Base-by-base conservation (phyloP, 116 monocot genomes). In the Thalassia testudinum region DNA sequence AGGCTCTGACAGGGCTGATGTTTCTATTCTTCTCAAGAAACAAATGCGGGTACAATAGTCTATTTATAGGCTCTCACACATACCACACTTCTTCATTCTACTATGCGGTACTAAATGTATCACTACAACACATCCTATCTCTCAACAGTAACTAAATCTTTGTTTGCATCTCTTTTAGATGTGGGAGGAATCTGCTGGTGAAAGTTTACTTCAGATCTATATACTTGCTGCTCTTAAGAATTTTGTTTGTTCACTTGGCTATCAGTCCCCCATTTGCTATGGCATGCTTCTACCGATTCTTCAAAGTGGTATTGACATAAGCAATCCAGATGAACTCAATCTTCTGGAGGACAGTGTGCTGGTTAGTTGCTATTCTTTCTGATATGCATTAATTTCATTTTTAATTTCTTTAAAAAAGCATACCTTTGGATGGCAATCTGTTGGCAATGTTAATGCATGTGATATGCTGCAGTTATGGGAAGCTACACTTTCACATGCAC, bases 321-420 rank as follows among this genome's bases (percentile, higher is more conserved):
- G 87, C 34, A 67, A 69, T 56, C 93, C 87, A 42, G 84, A 93
- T 62, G 75, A 83, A 62, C 78, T 95, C 23, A 95, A 84, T 63
- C 95, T 95, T 62, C 71, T 95, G 43, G 95, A 95, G 68, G 95
- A 95, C 45, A 81, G 87, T 72, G 58, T 95, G 16, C 62, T 81
- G 88, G 95, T 95, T 62, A 81, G 80, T 78, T 53, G 19, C 59
- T 40, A n/a, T 65, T 63, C 28, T 16, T 60, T 43, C 37, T 50
- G 29, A 58, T 8, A 50, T 29, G 24, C 8, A 50, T 14, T 50
- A 48, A 34, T 34, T n/a, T n/a, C n/a, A 44, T 20, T 11, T 15
- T 24, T 50, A 12, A 0, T n/a, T n/a, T n/a, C n/a, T n/a, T n/a
- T n/a, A n/a, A n/a, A n/a, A n/a, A n/a, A n/a, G n/a, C n/a, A n/a